Base-by-base conservation (phyloP, 345 rosid species). In the Nephelium lappaceum region DNA sequence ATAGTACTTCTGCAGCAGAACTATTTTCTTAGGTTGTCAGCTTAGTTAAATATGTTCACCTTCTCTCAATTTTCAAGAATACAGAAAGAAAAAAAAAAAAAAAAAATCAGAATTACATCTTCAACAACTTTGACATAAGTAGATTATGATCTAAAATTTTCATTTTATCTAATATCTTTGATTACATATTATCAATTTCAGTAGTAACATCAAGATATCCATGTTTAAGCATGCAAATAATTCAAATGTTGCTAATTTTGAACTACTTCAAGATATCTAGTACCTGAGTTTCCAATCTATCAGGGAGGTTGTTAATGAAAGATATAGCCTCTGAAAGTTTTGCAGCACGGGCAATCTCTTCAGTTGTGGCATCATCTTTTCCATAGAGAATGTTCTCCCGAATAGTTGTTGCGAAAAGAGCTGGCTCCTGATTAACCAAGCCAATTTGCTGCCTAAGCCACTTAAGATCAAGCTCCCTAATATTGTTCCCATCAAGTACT, bases 371-470 rank as follows among this genome's bases (percentile, higher is more conserved):
- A 78, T 87, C 89, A 11, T 87, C 89, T 83, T 96, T 96, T 15
- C 99, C 98, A 53, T 96, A 96, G 6, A 96, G 88, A 81, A 96
- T 94, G 76, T 96, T 96, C 81, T 96, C 97, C 43, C 91, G 86
- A 45, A 94, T 96, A 1, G 84, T 88, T 15, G 97, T 89, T 0
- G 99, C 97, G 11, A 96, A 96, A 65, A 96, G 88, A 19, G 98
- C 97, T 39, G 98, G 98, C 81, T 96, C 99, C 81, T 96, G 97
- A 79, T 92, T 96, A 79, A 96, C 99, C 77, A 96, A 84, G 2
- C 98, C 99, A 74, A 94, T 88, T 71, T 92, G 95, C 78, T 87
- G 86, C 75, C 98, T 90, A 5, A 93, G 88, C 98, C 98, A 96
- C 75, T 89, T 93, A 69, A 94, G 85, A 72, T 96, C 97, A 65